Base-by-base conservation (phyloP, 371 early-diverging fungal genomes). In the Parasitella parasitica region DNA sequence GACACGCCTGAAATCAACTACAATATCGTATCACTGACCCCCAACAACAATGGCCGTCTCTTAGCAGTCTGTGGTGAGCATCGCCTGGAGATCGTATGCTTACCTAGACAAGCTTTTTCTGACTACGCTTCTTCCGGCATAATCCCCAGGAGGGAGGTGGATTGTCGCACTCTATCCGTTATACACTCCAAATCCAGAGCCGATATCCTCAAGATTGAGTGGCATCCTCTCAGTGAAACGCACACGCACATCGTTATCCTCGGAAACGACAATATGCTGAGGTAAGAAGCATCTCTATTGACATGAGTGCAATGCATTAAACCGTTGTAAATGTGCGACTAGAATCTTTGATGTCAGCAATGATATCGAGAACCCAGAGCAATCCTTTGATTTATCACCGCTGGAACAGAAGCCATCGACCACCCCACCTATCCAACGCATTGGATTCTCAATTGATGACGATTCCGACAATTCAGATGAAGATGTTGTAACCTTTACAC, bases 191-290 rank as follows among this genome's bases (percentile, higher is more conserved):
- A 35, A 6, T 34, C 38, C 3, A 62, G 59, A 27, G 54, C 57
- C 27, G 61, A 64, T n/a, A 37, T 73, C 3, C 41, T 80, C 12
- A 73, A 77, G 43, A 58, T 60, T 6, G 59, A 59, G 12, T 81
- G 81, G 81, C 81, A 81, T 49, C 76, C 78, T 38, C 51, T 81
- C n/a, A 77, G 81, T 66, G 78, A 77, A 53, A 65, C 73, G 7
- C 51, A 59, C 11, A 66, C 74, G 0, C 81, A 81, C 63, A 36
- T 81, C n/a, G 52, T 77, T 28, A 61, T 77, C 1, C 67, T 80
- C 15, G 61, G 69, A 2, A 61, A 59, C 41, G 77, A 80, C 46
- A 73, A 62, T 46, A 49, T 61, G 2, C 57, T 80, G 12, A 62
- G 79, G 79, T 76, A 72, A 49, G 22, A n/a, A n/a, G n/a, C n/a